Base-by-base conservation (phyloP, 176 grass and related monocot genomes). In the Avena eriantha region DNA sequence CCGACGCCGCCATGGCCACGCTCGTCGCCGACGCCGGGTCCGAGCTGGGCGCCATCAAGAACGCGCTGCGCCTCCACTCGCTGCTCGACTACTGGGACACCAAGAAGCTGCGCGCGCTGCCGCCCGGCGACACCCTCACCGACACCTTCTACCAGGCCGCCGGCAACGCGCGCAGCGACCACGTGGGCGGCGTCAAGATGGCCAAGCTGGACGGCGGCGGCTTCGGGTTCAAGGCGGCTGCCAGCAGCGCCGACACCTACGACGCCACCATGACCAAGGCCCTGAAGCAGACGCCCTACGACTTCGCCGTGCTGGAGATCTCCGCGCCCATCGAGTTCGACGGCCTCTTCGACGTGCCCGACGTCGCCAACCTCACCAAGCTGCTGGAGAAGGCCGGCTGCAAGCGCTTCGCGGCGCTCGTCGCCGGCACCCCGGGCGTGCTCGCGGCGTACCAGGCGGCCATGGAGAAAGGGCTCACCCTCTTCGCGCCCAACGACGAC, bases 1-100 rank as follows among this genome's bases (percentile, higher is more conserved):
- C 88, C 51, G 90, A 94, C 36, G 69, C 39, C 31, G 90, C 88
- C 82, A 98, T 96, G 96, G 89, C 90, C 0, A 80, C 88, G 14
- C 92, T 98, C 4, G 90, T 88, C 61, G 35, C 58, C 1, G 90
- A 91, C 41, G 90, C 96, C 53, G 90, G 90, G 10, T 79, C 18
- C 88, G 31, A 84, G 9, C 93, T 96, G 3, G 88, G 88, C 4
- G 96, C 84, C 68, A 93, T 98, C 78, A 98, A 96, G 89, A 98
- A 93, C 50, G 96, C 96, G 51, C 90, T 98, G 2, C 96, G 92
- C 22, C 86, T 98, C 15, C 92, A 92, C 43, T 73, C 86, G 33
- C 88, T 98, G 33, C 92, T 98, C 33, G 96, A 98, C 88, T 98
- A 98, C 94, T 98, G 86, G 84, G 96, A 98, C 80, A 85, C 87